phyloP scores from a whole-genome alignment of 1,284 basidiomycete species.

The Trichosporon asahii region DNA sequence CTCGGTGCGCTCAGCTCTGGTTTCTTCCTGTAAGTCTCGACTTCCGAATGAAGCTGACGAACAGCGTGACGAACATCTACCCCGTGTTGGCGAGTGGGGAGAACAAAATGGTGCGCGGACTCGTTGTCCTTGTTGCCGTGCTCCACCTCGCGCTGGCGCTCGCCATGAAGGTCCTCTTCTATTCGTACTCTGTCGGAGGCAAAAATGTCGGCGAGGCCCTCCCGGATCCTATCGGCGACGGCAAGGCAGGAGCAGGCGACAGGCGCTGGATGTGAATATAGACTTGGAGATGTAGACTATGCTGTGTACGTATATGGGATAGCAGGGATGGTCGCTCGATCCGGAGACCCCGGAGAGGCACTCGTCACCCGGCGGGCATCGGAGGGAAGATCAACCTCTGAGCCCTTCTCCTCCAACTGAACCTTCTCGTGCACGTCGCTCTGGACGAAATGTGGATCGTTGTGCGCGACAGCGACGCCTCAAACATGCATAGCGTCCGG shows the following conservation, averaged over 20 bases:
- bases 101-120: constrained; percentile 72
- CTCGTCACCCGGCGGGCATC: too few relatives aligned
- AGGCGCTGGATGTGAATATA: constrained; percentile 3
- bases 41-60: constrained; percentile 13
- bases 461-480: neutral
- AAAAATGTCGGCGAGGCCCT: constrained; percentile 37
- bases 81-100: constrained; percentile 81
- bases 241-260: neutral
- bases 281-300: neutral
- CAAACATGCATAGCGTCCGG: neutral
- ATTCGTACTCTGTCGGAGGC: constrained; percentile 56
- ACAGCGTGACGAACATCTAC: constrained; percentile 69
- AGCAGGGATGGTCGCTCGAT: too few relatives aligned
- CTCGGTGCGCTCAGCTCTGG: constrained; percentile 71
- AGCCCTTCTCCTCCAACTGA: too few relatives aligned
- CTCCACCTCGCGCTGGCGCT: constrained; percentile 73
- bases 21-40: constrained; percentile 71
- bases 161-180: constrained; percentile 81
- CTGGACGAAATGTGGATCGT: too few relatives aligned
- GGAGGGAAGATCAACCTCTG: too few relatives aligned
- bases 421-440: too few relatives aligned
- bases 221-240: neutral
- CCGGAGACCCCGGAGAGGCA: too few relatives aligned
- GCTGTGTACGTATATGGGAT: neutral
- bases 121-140: constrained; percentile 67